Evolutionary conservation across 306 rosid genomes (phyloP), one percentile per base, ranked within the genome.

Genomic region (Casuarina glauca): DNA sequence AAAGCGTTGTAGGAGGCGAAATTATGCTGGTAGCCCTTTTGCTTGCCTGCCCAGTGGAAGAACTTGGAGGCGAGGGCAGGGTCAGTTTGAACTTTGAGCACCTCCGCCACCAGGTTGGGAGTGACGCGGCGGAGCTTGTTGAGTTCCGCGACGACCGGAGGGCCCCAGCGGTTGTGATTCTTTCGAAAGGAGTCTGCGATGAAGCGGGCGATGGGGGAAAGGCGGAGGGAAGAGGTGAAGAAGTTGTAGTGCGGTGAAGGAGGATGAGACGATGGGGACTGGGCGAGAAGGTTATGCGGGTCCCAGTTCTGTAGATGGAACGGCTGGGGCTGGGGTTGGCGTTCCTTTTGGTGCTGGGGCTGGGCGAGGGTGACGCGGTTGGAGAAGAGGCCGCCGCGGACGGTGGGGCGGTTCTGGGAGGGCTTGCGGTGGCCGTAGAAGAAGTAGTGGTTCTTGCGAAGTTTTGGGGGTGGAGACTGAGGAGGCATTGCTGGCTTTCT

Each of bases 371-470:
- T 79, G 76, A 72, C 75, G 74, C 89, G 92, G 53, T 90, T 87
- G 81, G 91, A 84, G 89, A 86, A 89, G 81, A 89, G 88, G 82
- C 94, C 91, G 4, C 91, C 98, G 17, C 87, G 87, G 57, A 91
- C 88, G 12, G 84, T 87, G 53, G 97, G 96, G 73, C 88, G 91
- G 79, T 94, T 89, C 58, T 87, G 89, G 68, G 91, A 73, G 75
- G 94, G 94, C 32, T 86, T 94, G 44, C 93, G 96, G 89, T 90
- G 97, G 67, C 97, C 97, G 69, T 88, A 63, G 87, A 86, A 90
- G 89, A 89, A 83, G 78, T 84, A 63, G 26, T 82, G 79, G 5
- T 86, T 88, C 16, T 84, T 83, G 19, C 8, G 35, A 75, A 89
- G 72, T 57, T 89, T 86, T 17, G 82, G 42, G 3, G 83, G 82